Percentiles rank a stretch among this genome's conserved stretches.
Evolutionary conservation across 805 yeast species (phyloP).

Genomic region (Candida piceae): DNA sequence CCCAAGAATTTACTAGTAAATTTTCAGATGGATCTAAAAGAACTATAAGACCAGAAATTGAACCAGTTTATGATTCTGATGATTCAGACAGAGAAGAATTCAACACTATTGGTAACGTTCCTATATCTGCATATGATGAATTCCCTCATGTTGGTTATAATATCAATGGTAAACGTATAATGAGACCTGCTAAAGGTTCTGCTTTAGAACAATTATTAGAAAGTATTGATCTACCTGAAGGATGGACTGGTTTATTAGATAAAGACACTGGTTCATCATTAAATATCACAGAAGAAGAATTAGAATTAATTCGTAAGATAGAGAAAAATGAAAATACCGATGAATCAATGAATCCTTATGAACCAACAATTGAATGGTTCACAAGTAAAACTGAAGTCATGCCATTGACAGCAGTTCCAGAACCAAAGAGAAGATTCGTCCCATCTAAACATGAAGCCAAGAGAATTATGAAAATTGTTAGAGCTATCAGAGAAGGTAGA

Average conservation of each 20-base stretch:
- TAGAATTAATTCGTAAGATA: slow-evolving; percentile 80
- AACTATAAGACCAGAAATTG: slow-evolving; percentile 79
- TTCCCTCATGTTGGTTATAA: slow-evolving; percentile 97
- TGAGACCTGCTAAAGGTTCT: slow-evolving; percentile 97
- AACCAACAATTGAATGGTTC: slow-evolving; percentile 94
- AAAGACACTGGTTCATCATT: slow-evolving; percentile 80
- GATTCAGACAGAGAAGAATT: slow-evolving; percentile 77
- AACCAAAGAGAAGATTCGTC: slow-evolving; percentile 93
- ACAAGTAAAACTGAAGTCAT: slow-evolving; percentile 75
- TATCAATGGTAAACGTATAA: slow-evolving; percentile 94
- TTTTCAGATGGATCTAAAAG: slow-evolving; percentile 81
- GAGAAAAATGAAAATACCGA: slow-evolving; percentile 83
- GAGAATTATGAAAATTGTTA: slow-evolving; percentile 91
- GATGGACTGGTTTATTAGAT: slow-evolving; percentile 97
- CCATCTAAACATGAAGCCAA: slow-evolving; percentile 97
- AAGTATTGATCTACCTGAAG: slow-evolving; percentile 90
- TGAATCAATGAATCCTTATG: slow-evolving; percentile 79
- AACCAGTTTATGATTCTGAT: slow-evolving; percentile 92
- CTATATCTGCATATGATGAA: slow-evolving; percentile 90
- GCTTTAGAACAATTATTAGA: slow-evolving; percentile 90
- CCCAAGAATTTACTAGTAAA: slow-evolving; percentile 37
- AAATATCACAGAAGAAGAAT: slow-evolving; percentile 80
- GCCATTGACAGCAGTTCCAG: slow-evolving; percentile 93
- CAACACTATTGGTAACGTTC: slow-evolving; percentile 92
- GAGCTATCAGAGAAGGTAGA: slow-evolving; percentile 94